Conservation (phyloP, 768 basidiomycete species). For the Asterophora lycoperdoides region DNA sequence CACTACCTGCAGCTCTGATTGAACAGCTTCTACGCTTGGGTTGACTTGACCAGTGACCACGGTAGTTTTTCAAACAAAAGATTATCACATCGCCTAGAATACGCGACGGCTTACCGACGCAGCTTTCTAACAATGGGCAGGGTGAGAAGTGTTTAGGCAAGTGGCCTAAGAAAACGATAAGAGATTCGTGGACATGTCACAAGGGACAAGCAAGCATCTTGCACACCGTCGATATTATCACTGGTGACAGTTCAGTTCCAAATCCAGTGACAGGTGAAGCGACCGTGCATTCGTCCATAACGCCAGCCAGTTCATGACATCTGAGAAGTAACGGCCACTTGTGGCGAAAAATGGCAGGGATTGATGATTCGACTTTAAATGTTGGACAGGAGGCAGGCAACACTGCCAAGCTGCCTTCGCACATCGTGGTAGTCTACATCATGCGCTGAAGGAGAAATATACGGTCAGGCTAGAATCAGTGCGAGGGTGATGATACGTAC, state of each 20-base stretch:
- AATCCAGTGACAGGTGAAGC: no score
- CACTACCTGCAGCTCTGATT: no score
- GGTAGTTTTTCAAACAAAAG: not conserved
- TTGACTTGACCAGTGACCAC: not conserved
- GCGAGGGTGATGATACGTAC: slow-evolving; percentile 47
- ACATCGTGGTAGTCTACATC: slow-evolving; percentile 97
- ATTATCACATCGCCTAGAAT: not conserved
- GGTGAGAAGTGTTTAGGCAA: not conserved
- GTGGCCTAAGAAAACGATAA: not conserved
- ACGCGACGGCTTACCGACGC: not conserved
- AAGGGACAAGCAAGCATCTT: not conserved
- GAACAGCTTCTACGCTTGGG: not conserved
- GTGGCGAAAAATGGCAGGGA: not conserved
- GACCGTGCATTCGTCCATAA: not conserved
- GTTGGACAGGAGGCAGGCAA: slow-evolving; percentile 54
- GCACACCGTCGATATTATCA: not conserved
- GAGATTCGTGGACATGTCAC: not conserved
- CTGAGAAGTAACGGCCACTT: not conserved
- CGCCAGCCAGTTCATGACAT: not conserved
- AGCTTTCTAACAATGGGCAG: not conserved
- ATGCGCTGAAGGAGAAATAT: slow-evolving; percentile 58
- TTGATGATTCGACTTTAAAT: slow-evolving; percentile 17
- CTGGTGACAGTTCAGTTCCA: not conserved
- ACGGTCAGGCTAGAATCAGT: slow-evolving; percentile 10
- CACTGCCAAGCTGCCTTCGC: slow-evolving; percentile 79